phyloP scores from a whole-genome alignment of 2,329 filamentous ascomycete species.

The Bimuria novae-zelandiae region DNA sequence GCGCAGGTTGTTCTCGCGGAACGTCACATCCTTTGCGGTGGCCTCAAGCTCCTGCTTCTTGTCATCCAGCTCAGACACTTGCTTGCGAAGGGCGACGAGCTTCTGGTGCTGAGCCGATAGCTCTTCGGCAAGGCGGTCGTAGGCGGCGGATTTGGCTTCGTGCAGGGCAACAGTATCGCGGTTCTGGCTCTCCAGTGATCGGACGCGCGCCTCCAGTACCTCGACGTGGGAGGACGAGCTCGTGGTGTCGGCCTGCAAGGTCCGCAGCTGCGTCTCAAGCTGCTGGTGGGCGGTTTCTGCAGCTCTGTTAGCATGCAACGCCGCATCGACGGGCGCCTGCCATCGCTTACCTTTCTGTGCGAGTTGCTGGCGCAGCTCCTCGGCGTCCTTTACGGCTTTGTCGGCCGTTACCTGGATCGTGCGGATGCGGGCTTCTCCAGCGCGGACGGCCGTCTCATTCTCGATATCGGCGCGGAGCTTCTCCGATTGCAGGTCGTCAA shows the following conservation, averaged over 20 bases:
- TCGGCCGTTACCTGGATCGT: slow-evolving; percentile 80
- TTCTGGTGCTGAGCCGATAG: slow-evolving; percentile 88
- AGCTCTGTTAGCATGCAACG: slow-evolving; percentile 16
- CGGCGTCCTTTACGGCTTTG: slow-evolving; percentile 81
- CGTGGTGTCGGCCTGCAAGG: slow-evolving; percentile 74
- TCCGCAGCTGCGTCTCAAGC: slow-evolving; percentile 80
- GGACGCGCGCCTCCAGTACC: slow-evolving; percentile 78
- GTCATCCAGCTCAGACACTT: slow-evolving; percentile 81
- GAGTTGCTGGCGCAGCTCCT: slow-evolving; percentile 79
- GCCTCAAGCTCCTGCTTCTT: slow-evolving; percentile 81
- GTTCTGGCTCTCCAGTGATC: slow-evolving; percentile 87
- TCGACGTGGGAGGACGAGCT: slow-evolving; percentile 75
- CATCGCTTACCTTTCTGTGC: slow-evolving; percentile 73
- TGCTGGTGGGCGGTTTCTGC: slow-evolving; percentile 75
- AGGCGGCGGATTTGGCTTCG: slow-evolving; percentile 84
- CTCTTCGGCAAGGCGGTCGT: slow-evolving; percentile 84
- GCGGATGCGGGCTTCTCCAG: slow-evolving; percentile 80
- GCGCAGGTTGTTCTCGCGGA: slow-evolving; percentile 85
- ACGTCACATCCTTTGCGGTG: slow-evolving; percentile 78
- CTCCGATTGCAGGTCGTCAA: slow-evolving; percentile 79
- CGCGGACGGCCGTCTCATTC: slow-evolving; percentile 85
- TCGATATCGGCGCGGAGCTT: slow-evolving; percentile 91
- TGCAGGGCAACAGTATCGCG: slow-evolving; percentile 87
- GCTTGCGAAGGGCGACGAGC: slow-evolving; percentile 79
- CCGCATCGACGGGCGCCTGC: background rate